phyloP scores from a whole-genome alignment of 306 rosid genomes.

The Vigna radiata region DNA sequence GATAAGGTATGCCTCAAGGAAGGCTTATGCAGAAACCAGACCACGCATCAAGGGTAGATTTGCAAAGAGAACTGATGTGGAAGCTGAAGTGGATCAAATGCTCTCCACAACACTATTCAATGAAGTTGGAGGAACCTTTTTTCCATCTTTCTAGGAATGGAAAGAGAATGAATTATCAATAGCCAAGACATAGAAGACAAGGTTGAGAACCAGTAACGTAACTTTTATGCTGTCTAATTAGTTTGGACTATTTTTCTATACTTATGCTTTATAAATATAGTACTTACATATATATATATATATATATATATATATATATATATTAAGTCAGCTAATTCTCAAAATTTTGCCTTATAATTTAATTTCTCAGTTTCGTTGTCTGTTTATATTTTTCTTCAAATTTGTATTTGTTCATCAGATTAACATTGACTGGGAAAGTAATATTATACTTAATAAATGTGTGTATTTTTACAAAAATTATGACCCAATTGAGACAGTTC shows the following conservation, averaged over 20 bases:
- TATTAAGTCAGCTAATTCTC: neutral
- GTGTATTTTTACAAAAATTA: no score
- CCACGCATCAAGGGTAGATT: constrained; percentile 89
- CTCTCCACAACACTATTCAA: constrained; percentile 58
- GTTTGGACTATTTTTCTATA: neutral
- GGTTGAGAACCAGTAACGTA: neutral
- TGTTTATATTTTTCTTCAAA: neutral
- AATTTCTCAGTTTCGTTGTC: neutral
- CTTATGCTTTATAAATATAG: constrained; percentile 34
- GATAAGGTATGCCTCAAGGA: constrained; percentile 84
- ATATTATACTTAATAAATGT: neutral
- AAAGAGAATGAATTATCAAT: neutral
- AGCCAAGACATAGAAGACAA: neutral
- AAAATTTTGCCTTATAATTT: neutral
- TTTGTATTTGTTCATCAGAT: neutral
- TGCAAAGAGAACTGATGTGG: constrained; percentile 68
- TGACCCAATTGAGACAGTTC: no score
- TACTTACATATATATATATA: no score
- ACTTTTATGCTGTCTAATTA: neutral
- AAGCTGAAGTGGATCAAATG: constrained; percentile 70
- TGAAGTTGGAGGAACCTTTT: constrained; percentile 67
- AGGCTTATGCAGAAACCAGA: constrained; percentile 89
- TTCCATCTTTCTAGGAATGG: constrained; percentile 62
- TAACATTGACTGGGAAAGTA: neutral
- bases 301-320: no score